phyloP scores from a whole-genome alignment of 1,139 yeast species.

The Geotrichum bryndzae region DNA sequence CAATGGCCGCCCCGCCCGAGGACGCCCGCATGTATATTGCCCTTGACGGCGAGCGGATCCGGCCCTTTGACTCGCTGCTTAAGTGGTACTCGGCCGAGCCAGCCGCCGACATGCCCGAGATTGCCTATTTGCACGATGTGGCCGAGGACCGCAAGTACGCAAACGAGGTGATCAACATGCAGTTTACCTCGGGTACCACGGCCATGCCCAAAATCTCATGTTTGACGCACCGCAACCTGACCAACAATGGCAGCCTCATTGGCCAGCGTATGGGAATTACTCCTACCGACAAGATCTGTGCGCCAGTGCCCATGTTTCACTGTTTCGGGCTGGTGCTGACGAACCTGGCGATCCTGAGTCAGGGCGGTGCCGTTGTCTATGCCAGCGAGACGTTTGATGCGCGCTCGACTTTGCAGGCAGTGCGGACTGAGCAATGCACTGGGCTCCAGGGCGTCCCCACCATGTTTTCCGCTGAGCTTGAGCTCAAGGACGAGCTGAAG shows the following conservation, averaged over 20 bases:
- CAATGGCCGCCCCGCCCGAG: constrained; percentile 13
- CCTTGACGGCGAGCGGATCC: constrained; percentile 11
- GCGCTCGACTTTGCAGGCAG: constrained; percentile 25
- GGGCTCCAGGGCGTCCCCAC: constrained; percentile 35
- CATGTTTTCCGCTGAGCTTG: constrained; percentile 34
- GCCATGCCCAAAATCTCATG: constrained; percentile 32
- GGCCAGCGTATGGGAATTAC: constrained; percentile 31
- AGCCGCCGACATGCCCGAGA: constrained; percentile 15
- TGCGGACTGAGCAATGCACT: constrained; percentile 29
- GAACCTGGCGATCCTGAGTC: constrained; percentile 30
- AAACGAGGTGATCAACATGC: constrained; percentile 32
- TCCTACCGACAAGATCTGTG: constrained; percentile 30
- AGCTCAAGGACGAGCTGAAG: constrained; percentile 24
- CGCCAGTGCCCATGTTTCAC: constrained; percentile 37
- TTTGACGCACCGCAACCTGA: constrained; percentile 29
- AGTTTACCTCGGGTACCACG: constrained; percentile 35
- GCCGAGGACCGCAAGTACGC: constrained; percentile 18
- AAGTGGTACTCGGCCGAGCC: constrained; percentile 13
- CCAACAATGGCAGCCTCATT: constrained; percentile 32
- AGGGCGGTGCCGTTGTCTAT: constrained; percentile 32
- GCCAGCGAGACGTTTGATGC: constrained; percentile 33
- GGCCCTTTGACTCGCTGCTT: constrained; percentile 17
- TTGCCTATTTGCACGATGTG: constrained; percentile 15
- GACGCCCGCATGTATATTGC: constrained; percentile 1
- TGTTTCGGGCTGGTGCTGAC: constrained; percentile 35